Conservation (phyloP, 1,139 yeast genomes). For the Tardiomyces digboiensis region DNA sequence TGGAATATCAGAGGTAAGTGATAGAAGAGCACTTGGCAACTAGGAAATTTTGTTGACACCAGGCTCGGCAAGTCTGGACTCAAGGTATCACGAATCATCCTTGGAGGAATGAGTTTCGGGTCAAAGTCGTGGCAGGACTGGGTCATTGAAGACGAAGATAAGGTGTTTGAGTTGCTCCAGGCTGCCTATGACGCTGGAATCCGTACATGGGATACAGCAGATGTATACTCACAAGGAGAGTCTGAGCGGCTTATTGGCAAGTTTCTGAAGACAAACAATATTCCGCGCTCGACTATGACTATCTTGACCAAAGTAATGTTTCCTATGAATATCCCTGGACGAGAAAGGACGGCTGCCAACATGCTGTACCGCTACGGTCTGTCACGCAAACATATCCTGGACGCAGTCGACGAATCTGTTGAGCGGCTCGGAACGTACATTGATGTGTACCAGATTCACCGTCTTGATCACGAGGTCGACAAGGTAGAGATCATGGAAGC, state of each 20-base stretch:
- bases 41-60: too few species aligned
- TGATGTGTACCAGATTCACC: conserved; percentile 43
- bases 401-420: conserved; percentile 37
- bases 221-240: conserved; percentile 37
- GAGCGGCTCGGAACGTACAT: conserved; percentile 61
- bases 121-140: conserved; percentile 37
- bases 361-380: conserved; percentile 31
- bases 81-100: conserved; percentile 39
- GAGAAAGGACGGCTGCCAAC: conserved; percentile 12
- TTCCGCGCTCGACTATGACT: conserved; percentile 37
- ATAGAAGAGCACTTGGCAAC: background rate
- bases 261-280: conserved; percentile 33
- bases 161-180: conserved; percentile 34
- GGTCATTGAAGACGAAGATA: conserved; percentile 38
- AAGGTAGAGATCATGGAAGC: conserved; percentile 41
- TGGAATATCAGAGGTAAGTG: background rate
- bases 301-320: conserved; percentile 35
- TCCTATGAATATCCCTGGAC: conserved; percentile 30
- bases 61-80: conserved; percentile 41
- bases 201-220: conserved; percentile 47
- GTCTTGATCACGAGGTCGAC: conserved; percentile 7
- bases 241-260: conserved; percentile 36
- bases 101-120: conserved; percentile 55
- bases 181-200: conserved; percentile 42
- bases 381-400: conserved; percentile 39